Evolutionary conservation across 2,329 filamentous ascomycete genomes (phyloP).

Genomic region (Hypoxylon sp.): DNA sequence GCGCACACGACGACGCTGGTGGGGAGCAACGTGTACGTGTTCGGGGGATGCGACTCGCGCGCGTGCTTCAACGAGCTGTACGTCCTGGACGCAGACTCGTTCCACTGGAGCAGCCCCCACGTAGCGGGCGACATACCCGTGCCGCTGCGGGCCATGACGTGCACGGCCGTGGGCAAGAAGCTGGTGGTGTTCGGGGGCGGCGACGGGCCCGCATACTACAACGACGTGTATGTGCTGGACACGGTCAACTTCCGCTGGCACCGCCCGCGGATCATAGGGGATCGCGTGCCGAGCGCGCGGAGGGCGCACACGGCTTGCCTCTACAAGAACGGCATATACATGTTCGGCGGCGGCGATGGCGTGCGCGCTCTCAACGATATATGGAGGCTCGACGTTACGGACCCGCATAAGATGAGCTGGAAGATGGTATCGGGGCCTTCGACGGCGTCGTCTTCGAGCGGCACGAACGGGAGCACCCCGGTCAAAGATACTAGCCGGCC

Average conservation of each 20-base stretch:
- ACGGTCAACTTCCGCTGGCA: slow-evolving; percentile 78
- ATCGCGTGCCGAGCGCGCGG: slow-evolving; percentile 71
- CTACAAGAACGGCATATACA: slow-evolving; percentile 78
- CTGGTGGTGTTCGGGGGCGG: slow-evolving; percentile 79
- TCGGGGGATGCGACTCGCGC: slow-evolving; percentile 76
- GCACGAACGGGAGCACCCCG: slow-evolving; percentile 29
- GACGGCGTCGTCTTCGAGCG: slow-evolving; percentile 27
- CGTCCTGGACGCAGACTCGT: slow-evolving; percentile 77
- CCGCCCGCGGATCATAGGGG: slow-evolving; percentile 71
- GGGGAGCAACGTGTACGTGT: slow-evolving; percentile 77
- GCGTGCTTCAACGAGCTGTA: slow-evolving; percentile 79
- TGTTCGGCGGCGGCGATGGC: slow-evolving; percentile 80
- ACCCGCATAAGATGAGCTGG: slow-evolving; percentile 78
- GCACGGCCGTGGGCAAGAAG: slow-evolving; percentile 79
- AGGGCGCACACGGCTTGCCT: slow-evolving; percentile 79
- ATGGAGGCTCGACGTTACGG: slow-evolving; percentile 78
- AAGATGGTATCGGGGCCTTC: slow-evolving; percentile 69
- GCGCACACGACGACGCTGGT: slow-evolving; percentile 77
- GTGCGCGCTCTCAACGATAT: slow-evolving; percentile 79
- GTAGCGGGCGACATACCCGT: slow-evolving; percentile 75
- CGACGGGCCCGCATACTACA: slow-evolving; percentile 79
- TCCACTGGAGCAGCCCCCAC: slow-evolving; percentile 77
- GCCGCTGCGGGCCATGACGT: slow-evolving; percentile 79
- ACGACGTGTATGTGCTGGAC: slow-evolving; percentile 80
- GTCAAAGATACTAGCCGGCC: slow-evolving; percentile 60